Percentiles rank a stretch among this genome's conserved stretches.
Conservation (phyloP, 306 rosid species). For the Abrus pulchellus region DNA sequence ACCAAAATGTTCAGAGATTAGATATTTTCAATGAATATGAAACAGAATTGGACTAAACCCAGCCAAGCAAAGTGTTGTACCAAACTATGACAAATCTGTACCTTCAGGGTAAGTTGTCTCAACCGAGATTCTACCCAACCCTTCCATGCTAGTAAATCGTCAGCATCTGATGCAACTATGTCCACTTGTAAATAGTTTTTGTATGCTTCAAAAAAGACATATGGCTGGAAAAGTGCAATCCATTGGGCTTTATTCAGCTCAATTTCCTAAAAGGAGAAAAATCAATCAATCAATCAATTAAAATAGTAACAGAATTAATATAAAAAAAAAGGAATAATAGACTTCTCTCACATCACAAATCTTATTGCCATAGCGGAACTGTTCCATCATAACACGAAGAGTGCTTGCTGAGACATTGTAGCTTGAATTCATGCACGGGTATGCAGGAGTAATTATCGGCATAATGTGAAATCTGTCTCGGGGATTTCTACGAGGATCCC, state of each 20-base stretch:
- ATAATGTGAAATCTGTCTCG: constrained; percentile 87
- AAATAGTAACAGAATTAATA: constrained; percentile 11
- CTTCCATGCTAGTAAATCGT: constrained; percentile 70
- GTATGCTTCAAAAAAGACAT: constrained; percentile 85
- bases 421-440: constrained; percentile 99
- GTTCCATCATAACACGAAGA: constrained; percentile 96
- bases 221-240: constrained; percentile 89
- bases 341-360: constrained; percentile 79
- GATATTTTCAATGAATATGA: constrained; percentile 30
- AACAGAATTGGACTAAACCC: constrained; percentile 27
- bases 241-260: constrained; percentile 87
- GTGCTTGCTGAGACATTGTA: constrained; percentile 96
- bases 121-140: constrained; percentile 76
- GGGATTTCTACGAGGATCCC: constrained; percentile 97
- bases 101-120: constrained; percentile 81
- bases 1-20: constrained; percentile 27
- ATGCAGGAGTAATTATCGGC: constrained; percentile 99
- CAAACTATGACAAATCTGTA: constrained; percentile 44
- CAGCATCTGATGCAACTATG: constrained; percentile 80
- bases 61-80: constrained; percentile 15
- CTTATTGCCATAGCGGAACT: constrained; percentile 78
- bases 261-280: constrained; percentile 71
- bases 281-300: constrained; percentile 34
- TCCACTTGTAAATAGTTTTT: constrained; percentile 97
- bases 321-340: constrained; percentile 16